Evolutionary conservation across 768 basidiomycete genomes (phyloP), one percentile per base, ranked within the genome.

Genomic region (Rhodotorula toruloides): DNA sequence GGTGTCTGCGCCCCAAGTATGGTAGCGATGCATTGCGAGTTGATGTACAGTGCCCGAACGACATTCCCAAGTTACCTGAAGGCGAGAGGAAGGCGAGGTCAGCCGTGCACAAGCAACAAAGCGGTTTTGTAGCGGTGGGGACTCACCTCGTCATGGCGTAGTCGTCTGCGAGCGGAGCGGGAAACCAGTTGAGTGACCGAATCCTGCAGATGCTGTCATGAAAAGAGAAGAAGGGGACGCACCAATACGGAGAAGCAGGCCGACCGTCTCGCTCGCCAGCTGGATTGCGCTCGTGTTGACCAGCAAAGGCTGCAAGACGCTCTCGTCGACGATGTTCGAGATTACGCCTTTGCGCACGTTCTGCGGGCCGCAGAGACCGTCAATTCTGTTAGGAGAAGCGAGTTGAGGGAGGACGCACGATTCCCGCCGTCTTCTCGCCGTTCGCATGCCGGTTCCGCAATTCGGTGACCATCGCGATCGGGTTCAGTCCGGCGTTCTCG

Each of bases 291-390:
- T 93, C 34, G 96, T 98, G 25, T 89, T 87, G 22, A 99, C 96
- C 54, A 98, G 80, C 63, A 99, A 16, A 19, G 74, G 96, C 77
- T 98, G 96, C 8, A 98, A 87, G 22, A 98, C 96, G 69, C 96
- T 91, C 78, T 99, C 96, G 77, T 97, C 94, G 39, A 94, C 76
- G 69, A 99, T 97, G 79, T 99, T 96, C 32, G 91, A 93, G 74
- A 99, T 94, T 74, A 94, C 82, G 19, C 96, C 94, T 82, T 93
- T 98, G 74, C 94, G 86, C 69, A 99, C 92, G 77, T 98, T 99
- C 52, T 53, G 52, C 49, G n/a, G n/a, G n/a, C n/a, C n/a, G n/a
- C n/a, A n/a, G n/a, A n/a, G n/a, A n/a, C n/a, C n/a, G n/a, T n/a
- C n/a, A n/a, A n/a, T n/a, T n/a, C n/a, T n/a, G n/a, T n/a, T n/a